Evolutionary conservation across 495 filamentous ascomycete species (phyloP).

Genomic region (Neurospora sp.): DNA sequence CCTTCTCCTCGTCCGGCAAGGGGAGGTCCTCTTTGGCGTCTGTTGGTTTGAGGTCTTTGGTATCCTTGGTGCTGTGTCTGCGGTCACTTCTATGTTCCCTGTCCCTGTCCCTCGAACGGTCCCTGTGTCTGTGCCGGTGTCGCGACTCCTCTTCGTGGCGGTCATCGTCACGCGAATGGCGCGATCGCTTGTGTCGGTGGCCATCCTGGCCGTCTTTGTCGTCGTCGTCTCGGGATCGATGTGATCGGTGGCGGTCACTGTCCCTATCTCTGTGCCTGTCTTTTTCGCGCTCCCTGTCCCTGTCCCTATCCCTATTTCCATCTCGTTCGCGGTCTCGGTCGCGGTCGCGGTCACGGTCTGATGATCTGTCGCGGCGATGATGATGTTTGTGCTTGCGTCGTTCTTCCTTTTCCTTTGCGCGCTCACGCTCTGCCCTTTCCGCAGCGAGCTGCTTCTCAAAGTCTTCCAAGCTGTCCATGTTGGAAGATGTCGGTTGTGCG

Average conservation of each 20-base stretch:
- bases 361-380: constrained; percentile 33
- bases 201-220: constrained; percentile 29
- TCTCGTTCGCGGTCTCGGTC: constrained; percentile 15
- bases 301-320: constrained; percentile 18
- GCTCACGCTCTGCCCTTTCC: constrained; percentile 40
- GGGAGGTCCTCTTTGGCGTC: constrained; percentile 40
- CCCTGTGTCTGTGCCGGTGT: constrained; percentile 19
- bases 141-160: constrained; percentile 21
- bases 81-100: constrained; percentile 8
- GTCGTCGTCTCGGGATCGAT: constrained; percentile 32
- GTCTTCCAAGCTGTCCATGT: constrained; percentile 43
- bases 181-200: constrained; percentile 38
- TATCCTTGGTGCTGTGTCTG: constrained; percentile 11
- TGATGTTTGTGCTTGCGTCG: constrained; percentile 32
- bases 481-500: not conserved
- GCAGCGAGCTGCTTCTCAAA: constrained; percentile 45
- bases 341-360: constrained; percentile 22
- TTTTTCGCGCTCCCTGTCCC: constrained; percentile 23
- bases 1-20: constrained; percentile 34
- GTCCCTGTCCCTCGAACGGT: constrained; percentile 6
- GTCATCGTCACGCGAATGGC: constrained; percentile 28
- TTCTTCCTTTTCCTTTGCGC: constrained; percentile 24
- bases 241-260: constrained; percentile 8
- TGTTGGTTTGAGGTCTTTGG: constrained; percentile 26
- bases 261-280: constrained; percentile 23